These are phyloP conservation scores for Penicillium sclerotiorum DNA, from an alignment of 2,329 filamentous ascomycete genomes.

Conservation along the genomic window DNA sequence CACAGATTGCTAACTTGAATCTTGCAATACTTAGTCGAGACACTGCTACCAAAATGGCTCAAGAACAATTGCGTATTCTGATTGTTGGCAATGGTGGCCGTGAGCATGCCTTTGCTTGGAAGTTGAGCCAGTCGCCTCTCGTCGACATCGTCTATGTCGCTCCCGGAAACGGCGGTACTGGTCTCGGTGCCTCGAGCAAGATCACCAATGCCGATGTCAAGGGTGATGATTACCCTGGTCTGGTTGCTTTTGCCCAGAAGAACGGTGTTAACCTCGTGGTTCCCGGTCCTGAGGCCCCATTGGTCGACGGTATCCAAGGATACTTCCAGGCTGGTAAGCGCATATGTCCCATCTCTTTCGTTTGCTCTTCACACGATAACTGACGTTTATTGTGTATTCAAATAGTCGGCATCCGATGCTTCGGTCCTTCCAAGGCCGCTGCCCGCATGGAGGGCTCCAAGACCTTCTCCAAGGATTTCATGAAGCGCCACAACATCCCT, in stretches of 20 bases:
- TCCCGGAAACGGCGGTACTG: slow-evolving; percentile 86
- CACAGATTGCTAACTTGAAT: slow-evolving; percentile 21
- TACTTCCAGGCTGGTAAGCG: slow-evolving; percentile 67
- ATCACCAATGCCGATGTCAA: slow-evolving; percentile 73
- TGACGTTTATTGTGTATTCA: slow-evolving; percentile 8
- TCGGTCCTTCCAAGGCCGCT: slow-evolving; percentile 82
- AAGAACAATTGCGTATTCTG: slow-evolving; percentile 67
- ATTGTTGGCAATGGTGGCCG: slow-evolving; percentile 92
- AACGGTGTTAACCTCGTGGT: slow-evolving; percentile 80
- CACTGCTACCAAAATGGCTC: slow-evolving; percentile 37
- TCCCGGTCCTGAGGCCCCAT: slow-evolving; percentile 88
- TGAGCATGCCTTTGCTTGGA: slow-evolving; percentile 95
- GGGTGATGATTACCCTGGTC: slow-evolving; percentile 73
- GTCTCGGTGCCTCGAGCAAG: slow-evolving; percentile 57
- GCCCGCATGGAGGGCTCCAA: slow-evolving; percentile 95
- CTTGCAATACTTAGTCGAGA: slow-evolving; percentile 25
- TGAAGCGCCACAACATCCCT: slow-evolving; percentile 86
- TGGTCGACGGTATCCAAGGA: slow-evolving; percentile 86
- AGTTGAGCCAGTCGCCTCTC: slow-evolving; percentile 77
- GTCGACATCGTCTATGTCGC: slow-evolving; percentile 73
- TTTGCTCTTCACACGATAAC: neutral
- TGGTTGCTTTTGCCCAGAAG: slow-evolving; percentile 74
- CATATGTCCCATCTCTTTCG: neutral
- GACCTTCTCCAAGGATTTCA: slow-evolving; percentile 97
- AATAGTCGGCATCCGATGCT: slow-evolving; percentile 72